Conservation (phyloP, 192 early-diverging fungal genomes). For the Podila epigama region DNA sequence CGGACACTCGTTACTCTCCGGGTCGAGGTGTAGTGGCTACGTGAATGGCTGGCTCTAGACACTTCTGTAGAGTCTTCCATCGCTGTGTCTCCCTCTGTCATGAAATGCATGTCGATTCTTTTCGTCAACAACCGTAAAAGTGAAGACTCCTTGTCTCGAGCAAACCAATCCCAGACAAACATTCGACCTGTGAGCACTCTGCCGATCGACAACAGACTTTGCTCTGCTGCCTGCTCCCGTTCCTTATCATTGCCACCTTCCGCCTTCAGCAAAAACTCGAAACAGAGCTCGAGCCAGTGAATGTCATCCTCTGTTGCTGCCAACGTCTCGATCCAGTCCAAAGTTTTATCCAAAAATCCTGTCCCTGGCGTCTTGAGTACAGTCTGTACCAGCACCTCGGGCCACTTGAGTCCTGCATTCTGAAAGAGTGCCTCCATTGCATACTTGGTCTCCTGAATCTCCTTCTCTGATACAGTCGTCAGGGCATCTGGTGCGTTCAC, state of each 20-base stretch:
- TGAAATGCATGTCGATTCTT: constrained; percentile 16
- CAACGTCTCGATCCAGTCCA: constrained; percentile 35
- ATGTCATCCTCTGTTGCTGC: constrained; percentile 8
- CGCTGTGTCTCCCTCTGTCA: constrained; percentile 17
- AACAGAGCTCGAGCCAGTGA: constrained; percentile 8
- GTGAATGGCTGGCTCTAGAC: too few relatives aligned
- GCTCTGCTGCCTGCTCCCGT: constrained; percentile 7
- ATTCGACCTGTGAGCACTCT: constrained; percentile 9
- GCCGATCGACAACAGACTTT: constrained; percentile 21
- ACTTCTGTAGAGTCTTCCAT: too few relatives aligned
- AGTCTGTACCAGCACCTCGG: constrained; percentile 20
- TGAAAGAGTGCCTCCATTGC: constrained; percentile 34
- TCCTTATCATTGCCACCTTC: constrained; percentile 2
- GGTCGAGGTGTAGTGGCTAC: neutral
- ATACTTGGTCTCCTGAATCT: constrained; percentile 20
- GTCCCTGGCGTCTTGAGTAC: constrained; percentile 11
- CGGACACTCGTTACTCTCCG: too few relatives aligned
- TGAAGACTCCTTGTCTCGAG: constrained; percentile 7
- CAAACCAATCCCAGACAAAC: constrained; percentile 34
- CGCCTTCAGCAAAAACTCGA: constrained; percentile 33
- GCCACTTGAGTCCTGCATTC: constrained; percentile 17
- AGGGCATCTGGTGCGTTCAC: neutral
- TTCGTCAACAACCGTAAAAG: constrained; percentile 6
- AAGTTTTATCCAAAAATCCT: constrained; percentile 24
- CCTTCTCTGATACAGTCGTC: neutral